Base-by-base conservation (phyloP, 2,329 filamentous ascomycete genomes). In the Aureobasidium uvarum region DNA sequence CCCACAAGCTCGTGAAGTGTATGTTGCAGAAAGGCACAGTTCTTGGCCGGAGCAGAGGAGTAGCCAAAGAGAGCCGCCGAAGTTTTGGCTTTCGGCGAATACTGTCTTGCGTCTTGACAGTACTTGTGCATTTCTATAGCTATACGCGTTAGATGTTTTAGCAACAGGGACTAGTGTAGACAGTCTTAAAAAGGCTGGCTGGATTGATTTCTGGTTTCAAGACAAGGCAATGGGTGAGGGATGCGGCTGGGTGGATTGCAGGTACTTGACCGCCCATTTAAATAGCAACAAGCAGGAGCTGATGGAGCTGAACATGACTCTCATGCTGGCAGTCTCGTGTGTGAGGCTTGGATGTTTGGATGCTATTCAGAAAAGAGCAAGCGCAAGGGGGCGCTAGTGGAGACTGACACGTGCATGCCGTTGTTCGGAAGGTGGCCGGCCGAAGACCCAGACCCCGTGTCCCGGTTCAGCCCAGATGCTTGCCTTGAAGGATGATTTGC, bases 391-490 rank as follows among this genome's bases (percentile, higher is more conserved):
- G n/a, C 39, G 10, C 25, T 59, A n/a, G 55, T 36, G 56, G 41
- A 28, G 43, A 43, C 39, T 18, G 25, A 18, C 56, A 48, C 56
- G 56, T 60, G 56, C n/a, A 25, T 20, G 55, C 25, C 56, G 56
- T 60, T 60, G 11, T 1, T 48, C 56, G 56, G 56, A 46, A 36
- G n/a, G n/a, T n/a, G n/a, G 41, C 25, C n/a, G 31, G 43, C 41
- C 56, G 41, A 38, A 60, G 43, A 60, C 28, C 41, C 43, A 60
- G 43, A 48, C 41, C 56, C 56, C 28, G 11, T 20, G 11, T 60
- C 18, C 18, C 28, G 56, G 43, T 31, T 46, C 41, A 48, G 39
- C 11, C 16, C 43, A 48, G 45, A 48, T 28, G 45, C 39, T 25
- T 23, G 41, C 2, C 16, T 28, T 25, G 20, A 41, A 58, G 55